Evolutionary conservation across 108 stramenopile genomes (phyloP), one percentile per base, ranked within the genome.

Genomic region (Phaeodactylum tricornutum): DNA sequence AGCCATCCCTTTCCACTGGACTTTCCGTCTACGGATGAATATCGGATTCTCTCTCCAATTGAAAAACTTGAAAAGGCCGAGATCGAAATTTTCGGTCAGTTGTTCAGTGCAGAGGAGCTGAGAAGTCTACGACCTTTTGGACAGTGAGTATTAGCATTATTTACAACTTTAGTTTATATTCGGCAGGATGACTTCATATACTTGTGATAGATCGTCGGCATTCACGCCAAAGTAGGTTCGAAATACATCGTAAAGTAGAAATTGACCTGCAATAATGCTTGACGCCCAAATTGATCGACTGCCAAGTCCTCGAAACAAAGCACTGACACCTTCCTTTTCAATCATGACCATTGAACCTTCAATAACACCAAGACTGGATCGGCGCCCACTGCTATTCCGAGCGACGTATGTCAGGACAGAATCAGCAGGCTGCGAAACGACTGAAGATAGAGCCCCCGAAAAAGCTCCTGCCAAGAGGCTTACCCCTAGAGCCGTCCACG

Each of bases 341-440:
- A 96, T 53, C 81, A 96, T 86, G 25, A 68, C 59, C 20, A 48
- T 65, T 25, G 67, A 61, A 7, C 77, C 83, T 33, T 83, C 74
- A 8, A 85, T 20, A 7, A 81, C 55, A 29, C 79, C 72, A 26
- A 84, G 33, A 28, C 28, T 46, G 8, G 15, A 12, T 26, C 21
- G 5, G 23, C 31, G 12, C 0, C 54, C 31, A 6, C 25, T 47
- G 29, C 57, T 54, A 7, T 17, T 16, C 66, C 87, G 82, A 26
- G 81, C 70, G 3, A 84, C 80, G 61, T 69, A 82, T 14, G 90
- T 84, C 44, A 80, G 55, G 1, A 92, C 71, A 6, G 80, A 72
- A 71, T 88, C 89, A 7, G 92, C 94, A 17, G 95, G 95, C 50
- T 96, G 95, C n/a, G 81, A 84, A 0, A 96, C 82, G 17, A 94